A percentile compares a stretch with the other conserved stretches of the same genome.
These are phyloP conservation scores for Tulasnella sp. DNA, from an alignment of 768 basidiomycete genomes.

Conservation along the genomic window DNA sequence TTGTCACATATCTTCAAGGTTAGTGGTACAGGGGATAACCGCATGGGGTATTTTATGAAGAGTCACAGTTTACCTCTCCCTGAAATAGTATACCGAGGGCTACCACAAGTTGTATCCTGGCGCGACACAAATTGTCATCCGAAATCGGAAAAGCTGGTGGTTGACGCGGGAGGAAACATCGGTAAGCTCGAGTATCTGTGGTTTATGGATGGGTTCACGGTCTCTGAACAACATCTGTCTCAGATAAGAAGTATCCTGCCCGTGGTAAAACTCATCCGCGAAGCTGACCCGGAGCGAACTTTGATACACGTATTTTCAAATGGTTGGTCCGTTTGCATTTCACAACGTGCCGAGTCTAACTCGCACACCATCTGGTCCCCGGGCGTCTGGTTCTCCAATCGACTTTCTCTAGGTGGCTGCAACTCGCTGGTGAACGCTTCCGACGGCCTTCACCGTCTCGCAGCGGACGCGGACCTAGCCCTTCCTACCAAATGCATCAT, in stretches of 20 bases:
- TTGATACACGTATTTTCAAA: conserved; percentile 33
- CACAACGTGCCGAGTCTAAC: background rate
- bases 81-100: conserved; percentile 27
- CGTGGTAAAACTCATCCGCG: conserved; percentile 4
- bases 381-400: too few species aligned
- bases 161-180: background rate
- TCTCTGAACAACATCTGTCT: background rate
- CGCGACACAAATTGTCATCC: conserved; percentile 29
- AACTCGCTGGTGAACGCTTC: background rate
- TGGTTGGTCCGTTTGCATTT: conserved; percentile 22
- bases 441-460: conserved; percentile 28
- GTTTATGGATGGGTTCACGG: background rate
- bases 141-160: conserved; percentile 17
- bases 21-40: background rate
- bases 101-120: conserved; percentile 27
- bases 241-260: conserved; percentile 7
- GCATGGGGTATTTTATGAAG: background rate
- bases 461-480: background rate
- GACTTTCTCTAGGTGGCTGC: conserved; percentile 13
- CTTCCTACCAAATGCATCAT: conserved; percentile 28
- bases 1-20: conserved; percentile 26
- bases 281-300: background rate
- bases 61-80: background rate
- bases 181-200: background rate
- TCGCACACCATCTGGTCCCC: background rate